Conservation (phyloP, 2,329 filamentous ascomycete species). For the Aspergillus aculeatus region DNA sequence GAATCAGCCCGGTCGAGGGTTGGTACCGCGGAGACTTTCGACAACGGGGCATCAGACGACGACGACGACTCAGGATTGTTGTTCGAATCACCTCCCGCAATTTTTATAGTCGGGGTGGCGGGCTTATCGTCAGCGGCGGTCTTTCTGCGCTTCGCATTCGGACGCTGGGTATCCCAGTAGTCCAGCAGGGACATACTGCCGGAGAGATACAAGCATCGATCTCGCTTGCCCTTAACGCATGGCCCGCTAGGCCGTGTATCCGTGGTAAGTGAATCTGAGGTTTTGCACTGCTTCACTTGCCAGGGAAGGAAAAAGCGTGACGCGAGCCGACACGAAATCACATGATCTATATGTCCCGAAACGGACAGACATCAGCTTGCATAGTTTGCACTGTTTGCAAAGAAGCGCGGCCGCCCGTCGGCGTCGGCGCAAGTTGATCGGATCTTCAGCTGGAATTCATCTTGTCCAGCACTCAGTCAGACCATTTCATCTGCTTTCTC, state of each 20-base stretch:
- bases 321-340: constrained; percentile 30
- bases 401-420: neutral
- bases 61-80: neutral
- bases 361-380: constrained; percentile 11
- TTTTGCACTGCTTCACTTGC: neutral
- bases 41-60: constrained; percentile 31
- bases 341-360: constrained; percentile 23
- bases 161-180: constrained; percentile 36
- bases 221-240: neutral
- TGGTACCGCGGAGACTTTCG: constrained; percentile 24
- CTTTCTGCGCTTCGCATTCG: constrained; percentile 33
- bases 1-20: constrained; percentile 22
- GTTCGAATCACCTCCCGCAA: constrained; percentile 7
- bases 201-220: neutral
- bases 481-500: too few species aligned
- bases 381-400: constrained; percentile 22
- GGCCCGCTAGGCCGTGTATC: neutral
- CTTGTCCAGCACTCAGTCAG: too few species aligned
- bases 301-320: neutral
- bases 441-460: neutral
- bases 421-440: too few species aligned
- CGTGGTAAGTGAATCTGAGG: neutral
- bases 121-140: constrained; percentile 16
- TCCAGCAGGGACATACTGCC: constrained; percentile 37
- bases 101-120: neutral